These are phyloP conservation scores for Citrus mangshanensis DNA, from an alignment of 345 rosid species.

Conservation along the genomic window DNA sequence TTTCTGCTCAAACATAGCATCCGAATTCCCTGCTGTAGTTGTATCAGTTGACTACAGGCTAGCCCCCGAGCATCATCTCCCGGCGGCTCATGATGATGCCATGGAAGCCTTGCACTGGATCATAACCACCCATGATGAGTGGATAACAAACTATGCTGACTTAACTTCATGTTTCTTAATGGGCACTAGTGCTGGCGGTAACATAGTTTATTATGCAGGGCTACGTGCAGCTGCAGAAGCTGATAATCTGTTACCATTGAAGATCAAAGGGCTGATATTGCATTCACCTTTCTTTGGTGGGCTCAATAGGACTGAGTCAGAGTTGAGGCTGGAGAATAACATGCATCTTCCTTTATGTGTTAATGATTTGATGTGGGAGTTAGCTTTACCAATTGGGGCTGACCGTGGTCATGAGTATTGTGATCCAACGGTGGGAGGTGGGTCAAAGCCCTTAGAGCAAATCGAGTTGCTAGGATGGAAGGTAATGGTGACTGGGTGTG, in stretches of 20 bases:
- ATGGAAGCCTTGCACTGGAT: slow-evolving; percentile 44
- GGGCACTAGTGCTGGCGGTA: slow-evolving; percentile 67
- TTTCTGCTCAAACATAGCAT: slow-evolving; percentile 38
- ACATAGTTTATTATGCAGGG: slow-evolving; percentile 48
- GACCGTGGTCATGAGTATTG: slow-evolving; percentile 57
- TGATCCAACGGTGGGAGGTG: slow-evolving; percentile 41
- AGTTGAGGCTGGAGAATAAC: slow-evolving; percentile 33
- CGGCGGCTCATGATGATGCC: slow-evolving; percentile 64
- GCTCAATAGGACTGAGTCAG: slow-evolving; percentile 36
- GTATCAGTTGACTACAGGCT: slow-evolving; percentile 49
- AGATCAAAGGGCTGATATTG: slow-evolving; percentile 59
- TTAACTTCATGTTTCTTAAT: slow-evolving; percentile 34
- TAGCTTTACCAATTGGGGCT: slow-evolving; percentile 45
- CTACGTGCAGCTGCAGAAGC: slow-evolving; percentile 21
- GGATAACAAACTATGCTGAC: slow-evolving; percentile 40
- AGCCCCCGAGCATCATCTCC: slow-evolving; percentile 70
- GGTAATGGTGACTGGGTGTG: slow-evolving; percentile 39
- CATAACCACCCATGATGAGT: slow-evolving; percentile 23
- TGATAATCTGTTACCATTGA: slow-evolving; percentile 32
- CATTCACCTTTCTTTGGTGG: slow-evolving; percentile 69
- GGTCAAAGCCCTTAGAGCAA: slow-evolving; percentile 21
- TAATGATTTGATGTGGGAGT: slow-evolving; percentile 51
- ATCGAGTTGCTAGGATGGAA: slow-evolving; percentile 35
- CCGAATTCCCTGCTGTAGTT: slow-evolving; percentile 33
- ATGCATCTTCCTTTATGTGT: slow-evolving; percentile 23